A percentile compares a stretch with the other conserved stretches of the same genome.
phyloP scores from a whole-genome alignment of 345 rosid genomes.

The Eucalyptus camaldulensis region DNA sequence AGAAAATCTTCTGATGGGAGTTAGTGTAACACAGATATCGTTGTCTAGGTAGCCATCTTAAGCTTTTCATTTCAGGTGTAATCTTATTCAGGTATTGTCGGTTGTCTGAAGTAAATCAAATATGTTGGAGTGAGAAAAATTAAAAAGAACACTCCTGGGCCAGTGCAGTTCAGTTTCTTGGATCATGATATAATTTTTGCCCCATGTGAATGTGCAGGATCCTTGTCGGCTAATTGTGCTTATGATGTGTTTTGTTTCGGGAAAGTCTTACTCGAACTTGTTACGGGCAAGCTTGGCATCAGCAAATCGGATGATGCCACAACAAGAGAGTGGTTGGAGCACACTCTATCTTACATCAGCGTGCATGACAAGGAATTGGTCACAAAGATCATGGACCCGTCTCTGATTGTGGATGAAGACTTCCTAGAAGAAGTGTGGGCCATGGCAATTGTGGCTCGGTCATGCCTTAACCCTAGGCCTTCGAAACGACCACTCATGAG shows the following conservation, averaged over 20 bases:
- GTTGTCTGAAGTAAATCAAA: neutral
- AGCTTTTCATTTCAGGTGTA: neutral
- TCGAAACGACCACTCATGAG: conserved; percentile 70
- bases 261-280: conserved; percentile 71
- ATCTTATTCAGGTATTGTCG: neutral
- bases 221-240: conserved; percentile 34
- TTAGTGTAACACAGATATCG: neutral
- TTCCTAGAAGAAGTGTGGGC: conserved; percentile 98
- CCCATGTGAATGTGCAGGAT: conserved; percentile 23
- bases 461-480: conserved; percentile 87
- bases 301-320: conserved; percentile 48
- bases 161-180: neutral
- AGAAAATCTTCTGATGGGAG: neutral
- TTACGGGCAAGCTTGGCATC: conserved; percentile 86
- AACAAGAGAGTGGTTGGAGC: conserved; percentile 44
- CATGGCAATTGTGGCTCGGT: conserved; percentile 83
- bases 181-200: neutral
- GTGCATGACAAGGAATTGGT: conserved; percentile 61
- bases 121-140: neutral
- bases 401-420: conserved; percentile 79
- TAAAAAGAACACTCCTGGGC: neutral
- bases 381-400: conserved; percentile 70
- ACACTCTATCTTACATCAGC: conserved; percentile 45
- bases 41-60: neutral
- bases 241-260: conserved; percentile 92